Base-by-base conservation (phyloP, 108 stramenopile species). In the Fragilaria crotonensis region DNA sequence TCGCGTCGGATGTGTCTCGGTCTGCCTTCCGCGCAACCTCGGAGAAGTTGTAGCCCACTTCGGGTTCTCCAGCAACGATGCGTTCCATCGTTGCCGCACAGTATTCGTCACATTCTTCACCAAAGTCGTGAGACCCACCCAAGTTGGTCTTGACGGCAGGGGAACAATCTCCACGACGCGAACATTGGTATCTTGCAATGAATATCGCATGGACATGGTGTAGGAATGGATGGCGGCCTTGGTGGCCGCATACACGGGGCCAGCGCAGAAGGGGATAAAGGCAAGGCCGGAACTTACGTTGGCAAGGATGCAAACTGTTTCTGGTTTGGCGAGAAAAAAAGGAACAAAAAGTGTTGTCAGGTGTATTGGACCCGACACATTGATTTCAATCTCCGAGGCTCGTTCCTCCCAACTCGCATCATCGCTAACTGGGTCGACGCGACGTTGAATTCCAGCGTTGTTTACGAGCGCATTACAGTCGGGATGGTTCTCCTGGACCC, bases 91-190 rank as follows among this genome's bases (percentile, higher is more conserved):
- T 25, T n/a, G n/a, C 48, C 9, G 41, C 59, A 50, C 41, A 45
- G 45, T 49, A 60, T 22, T 49, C 45, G 59, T 60, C 59, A 7
- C 23, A 46, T 25, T 60, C 59, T 28, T 60, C 59, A 21, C 59
- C 59, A 60, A 60, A 60, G 30, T 48, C 59, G 59, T 60, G 59
- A 21, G 59, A 45, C 25, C 59, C 59, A 27, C 59, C 59, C 25
- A 60, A 28, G 59, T 60, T 50, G 22, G 14, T 49, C 59, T 60
- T 60, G 41, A 60, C 59, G 59, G 59, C 59, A 14, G 59, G 59
- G 59, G 59, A 18, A 60, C 46, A 19, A 60, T 60, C 30, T 60
- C 59, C 5, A 60, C 59, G 9, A 60, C 59, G 18, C 59, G 41
- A 23, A 60, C 59, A 25, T 47, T 48, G 29, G 59, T 60, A 25